Evolutionary conservation across 164 flowering plant genomes (phyloP).

Genomic region (Kingdonia uniflora): DNA sequence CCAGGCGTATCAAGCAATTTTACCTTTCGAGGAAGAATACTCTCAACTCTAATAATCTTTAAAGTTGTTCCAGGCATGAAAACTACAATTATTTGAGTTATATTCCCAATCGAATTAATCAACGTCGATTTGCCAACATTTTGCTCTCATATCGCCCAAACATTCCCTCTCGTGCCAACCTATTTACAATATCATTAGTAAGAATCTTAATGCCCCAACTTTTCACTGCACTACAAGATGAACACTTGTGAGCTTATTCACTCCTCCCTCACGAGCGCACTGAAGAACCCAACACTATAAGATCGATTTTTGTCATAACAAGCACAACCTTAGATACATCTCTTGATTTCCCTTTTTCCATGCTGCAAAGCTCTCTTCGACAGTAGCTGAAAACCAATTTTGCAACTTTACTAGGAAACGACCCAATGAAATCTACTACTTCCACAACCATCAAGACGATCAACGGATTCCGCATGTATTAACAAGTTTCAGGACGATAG

Average conservation of each 20-base stretch:
- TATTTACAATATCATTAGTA: conserved; percentile 54
- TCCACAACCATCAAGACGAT: conserved; percentile 87
- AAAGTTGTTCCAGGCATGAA: conserved; percentile 93
- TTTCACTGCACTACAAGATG: conserved; percentile 79
- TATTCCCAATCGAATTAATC: conserved; percentile 65
- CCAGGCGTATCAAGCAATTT: conserved; percentile 96
- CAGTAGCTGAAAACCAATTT: conserved; percentile 46
- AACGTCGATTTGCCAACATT: conserved; percentile 93
- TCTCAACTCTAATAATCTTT: conserved; percentile 85
- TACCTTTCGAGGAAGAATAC: conserved; percentile 65
- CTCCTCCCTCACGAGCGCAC: conserved; percentile 78
- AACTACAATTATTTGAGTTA: conserved; percentile 70
- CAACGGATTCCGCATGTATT: conserved; percentile 43
- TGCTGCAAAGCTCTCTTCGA: conserved; percentile 55
- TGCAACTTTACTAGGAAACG: conserved; percentile 72
- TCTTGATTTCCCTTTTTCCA: conserved; percentile 85
- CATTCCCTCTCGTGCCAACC: conserved; percentile 74
- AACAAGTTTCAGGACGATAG: conserved; percentile 61
- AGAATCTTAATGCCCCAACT: conserved; percentile 86
- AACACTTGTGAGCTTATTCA: conserved; percentile 51
- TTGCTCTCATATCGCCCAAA: conserved; percentile 93
- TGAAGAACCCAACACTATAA: conserved; percentile 86
- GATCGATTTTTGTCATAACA: conserved; percentile 83
- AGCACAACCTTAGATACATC: conserved; percentile 80
- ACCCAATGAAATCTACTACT: conserved; percentile 84